Evolutionary conservation across 1,284 basidiomycete species (phyloP).

Genomic region (Cryptococcus maquisensis): DNA sequence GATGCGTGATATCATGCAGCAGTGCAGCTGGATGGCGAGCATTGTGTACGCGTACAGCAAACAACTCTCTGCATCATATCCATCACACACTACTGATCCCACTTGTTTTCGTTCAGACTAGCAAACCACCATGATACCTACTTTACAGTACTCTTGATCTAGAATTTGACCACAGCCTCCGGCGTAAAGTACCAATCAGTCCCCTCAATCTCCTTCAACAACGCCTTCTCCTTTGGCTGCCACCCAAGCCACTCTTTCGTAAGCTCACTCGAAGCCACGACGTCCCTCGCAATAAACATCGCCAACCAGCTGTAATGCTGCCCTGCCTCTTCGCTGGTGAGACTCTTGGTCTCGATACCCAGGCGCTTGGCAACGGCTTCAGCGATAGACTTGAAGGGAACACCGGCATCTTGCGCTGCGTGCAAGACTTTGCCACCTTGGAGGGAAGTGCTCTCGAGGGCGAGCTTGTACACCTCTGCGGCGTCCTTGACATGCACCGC

Average conservation of each 20-base stretch:
- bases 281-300: neutral
- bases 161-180: neutral
- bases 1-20: too few relatives aligned
- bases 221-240: constrained; percentile 10
- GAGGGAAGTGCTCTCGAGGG: constrained; percentile 19
- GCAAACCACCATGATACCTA: too few relatives aligned
- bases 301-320: constrained; percentile 14
- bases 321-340: constrained; percentile 13
- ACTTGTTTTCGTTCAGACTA: too few relatives aligned
- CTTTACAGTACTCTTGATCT: too few relatives aligned
- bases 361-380: constrained; percentile 16
- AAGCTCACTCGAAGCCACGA: neutral
- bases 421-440: constrained; percentile 18
- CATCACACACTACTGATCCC: too few relatives aligned
- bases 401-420: constrained; percentile 11
- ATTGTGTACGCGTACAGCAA: too few relatives aligned
- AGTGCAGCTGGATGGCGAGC: too few relatives aligned
- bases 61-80: too few relatives aligned
- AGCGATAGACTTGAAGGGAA: constrained; percentile 19
- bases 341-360: constrained; percentile 8
- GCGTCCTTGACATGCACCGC: constrained; percentile 19
- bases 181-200: constrained; percentile 4
- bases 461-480: constrained; percentile 26
- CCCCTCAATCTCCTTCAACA: constrained; percentile 11
- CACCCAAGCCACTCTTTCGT: constrained; percentile 9